Evolutionary conservation across 2,329 filamentous ascomycete genomes (phyloP).

Genomic region (Apiospora phragmitis): DNA sequence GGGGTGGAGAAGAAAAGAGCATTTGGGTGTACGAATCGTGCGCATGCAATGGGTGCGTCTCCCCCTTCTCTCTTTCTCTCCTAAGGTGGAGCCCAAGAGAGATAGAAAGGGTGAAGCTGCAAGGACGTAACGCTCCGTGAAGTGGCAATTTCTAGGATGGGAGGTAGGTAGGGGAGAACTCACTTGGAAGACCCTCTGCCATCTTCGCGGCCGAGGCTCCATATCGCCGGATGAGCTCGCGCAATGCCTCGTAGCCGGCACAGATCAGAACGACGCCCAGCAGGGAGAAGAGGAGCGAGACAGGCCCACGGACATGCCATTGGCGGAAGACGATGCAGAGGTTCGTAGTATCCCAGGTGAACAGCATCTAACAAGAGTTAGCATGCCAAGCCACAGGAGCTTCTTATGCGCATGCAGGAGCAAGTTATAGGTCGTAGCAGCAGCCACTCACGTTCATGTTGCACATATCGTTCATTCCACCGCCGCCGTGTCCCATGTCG

Average conservation of each 20-base stretch:
- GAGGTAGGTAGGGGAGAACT: constrained; percentile 31
- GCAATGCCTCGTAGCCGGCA: constrained; percentile 90
- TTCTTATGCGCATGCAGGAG: background rate
- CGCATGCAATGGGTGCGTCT: background rate
- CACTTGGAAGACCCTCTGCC: constrained; percentile 53
- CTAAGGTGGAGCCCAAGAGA: background rate
- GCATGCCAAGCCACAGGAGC: background rate
- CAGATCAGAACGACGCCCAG: constrained; percentile 78
- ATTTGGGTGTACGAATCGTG: background rate
- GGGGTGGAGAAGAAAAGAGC: constrained; percentile 9
- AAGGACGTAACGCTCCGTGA: background rate
- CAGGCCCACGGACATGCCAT: constrained; percentile 80
- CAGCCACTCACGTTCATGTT: constrained; percentile 79
- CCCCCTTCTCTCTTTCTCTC: background rate
- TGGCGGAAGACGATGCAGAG: constrained; percentile 94
- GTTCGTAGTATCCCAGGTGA: constrained; percentile 91
- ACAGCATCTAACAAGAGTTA: constrained; percentile 73
- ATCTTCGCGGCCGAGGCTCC: constrained; percentile 58
- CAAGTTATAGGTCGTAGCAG: background rate
- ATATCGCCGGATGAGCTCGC: constrained; percentile 74
- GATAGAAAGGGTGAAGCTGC: background rate
- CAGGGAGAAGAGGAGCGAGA: constrained; percentile 79
- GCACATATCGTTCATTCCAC: constrained; percentile 68
- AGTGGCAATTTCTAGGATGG: background rate
- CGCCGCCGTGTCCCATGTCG: constrained; percentile 57